A percentile compares a stretch with the other conserved stretches of the same genome.
phyloP scores from a whole-genome alignment of 1,284 basidiomycete species.

The Prillingera fragicola region DNA sequence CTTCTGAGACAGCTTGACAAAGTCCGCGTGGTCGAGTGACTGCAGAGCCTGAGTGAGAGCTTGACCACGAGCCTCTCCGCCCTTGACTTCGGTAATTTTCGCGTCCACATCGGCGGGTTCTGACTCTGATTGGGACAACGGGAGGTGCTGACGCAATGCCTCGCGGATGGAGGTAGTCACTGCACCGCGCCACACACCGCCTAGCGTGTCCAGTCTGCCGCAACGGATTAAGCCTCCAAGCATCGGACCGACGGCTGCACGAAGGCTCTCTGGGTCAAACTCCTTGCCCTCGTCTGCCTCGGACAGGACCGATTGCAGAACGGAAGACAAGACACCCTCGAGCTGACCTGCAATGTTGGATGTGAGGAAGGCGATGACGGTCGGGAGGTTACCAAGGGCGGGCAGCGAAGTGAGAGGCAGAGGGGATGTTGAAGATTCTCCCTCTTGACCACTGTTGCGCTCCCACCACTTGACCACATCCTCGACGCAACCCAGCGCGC shows the following conservation, averaged over 20 bases:
- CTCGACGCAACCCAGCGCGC: constrained; percentile 70
- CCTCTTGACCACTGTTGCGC: constrained; percentile 13
- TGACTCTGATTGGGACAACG: constrained; percentile 43
- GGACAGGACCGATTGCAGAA: constrained; percentile 62
- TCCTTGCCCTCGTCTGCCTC: constrained; percentile 39
- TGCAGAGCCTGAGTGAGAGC: constrained; percentile 59
- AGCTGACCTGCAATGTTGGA: constrained; percentile 69
- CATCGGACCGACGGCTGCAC: constrained; percentile 54
- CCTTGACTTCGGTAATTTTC: too few relatives aligned
- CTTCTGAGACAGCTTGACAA: constrained; percentile 58
- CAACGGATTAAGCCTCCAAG: constrained; percentile 71
- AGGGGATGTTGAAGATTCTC: neutral
- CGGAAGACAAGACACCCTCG: constrained; percentile 67
- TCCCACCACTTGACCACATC: constrained; percentile 67
- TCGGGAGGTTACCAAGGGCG: constrained; percentile 66
- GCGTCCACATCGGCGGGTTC: constrained; percentile 53
- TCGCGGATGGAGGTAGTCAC: constrained; percentile 63
- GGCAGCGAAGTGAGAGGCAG: constrained; percentile 53
- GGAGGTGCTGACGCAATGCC: constrained; percentile 45
- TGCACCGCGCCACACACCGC: constrained; percentile 69
- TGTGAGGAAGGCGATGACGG: constrained; percentile 60
- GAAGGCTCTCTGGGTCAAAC: constrained; percentile 30
- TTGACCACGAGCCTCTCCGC: constrained; percentile 31
- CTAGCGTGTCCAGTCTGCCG: constrained; percentile 63
- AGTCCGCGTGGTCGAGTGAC: constrained; percentile 63